phyloP scores from a whole-genome alignment of 192 early-diverging fungal species.

The Coemansia asiatica region DNA sequence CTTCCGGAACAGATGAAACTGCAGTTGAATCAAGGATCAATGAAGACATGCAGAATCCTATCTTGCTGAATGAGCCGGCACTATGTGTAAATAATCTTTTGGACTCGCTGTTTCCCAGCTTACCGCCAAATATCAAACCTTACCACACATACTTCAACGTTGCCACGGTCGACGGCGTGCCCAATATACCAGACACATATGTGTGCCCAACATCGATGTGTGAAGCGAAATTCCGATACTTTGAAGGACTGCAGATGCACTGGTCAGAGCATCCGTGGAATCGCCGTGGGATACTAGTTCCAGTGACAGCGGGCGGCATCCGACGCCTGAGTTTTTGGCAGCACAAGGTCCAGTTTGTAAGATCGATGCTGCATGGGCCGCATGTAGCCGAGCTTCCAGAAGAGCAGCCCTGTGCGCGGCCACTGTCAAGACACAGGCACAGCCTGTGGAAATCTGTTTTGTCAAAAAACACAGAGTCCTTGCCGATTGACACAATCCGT shows the following conservation, averaged over 20 bases:
- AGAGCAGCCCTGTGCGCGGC: not conserved
- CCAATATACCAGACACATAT: slow-evolving; percentile 24
- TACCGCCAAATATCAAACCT: slow-evolving; percentile 10
- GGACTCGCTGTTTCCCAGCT: slow-evolving; percentile 23
- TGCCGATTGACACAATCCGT: not conserved
- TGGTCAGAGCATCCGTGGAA: slow-evolving; percentile 46
- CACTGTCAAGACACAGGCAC: not conserved
- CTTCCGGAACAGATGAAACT: not conserved
- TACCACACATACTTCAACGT: slow-evolving; percentile 33
- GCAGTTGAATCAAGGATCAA: not conserved
- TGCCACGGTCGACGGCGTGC: slow-evolving; percentile 30
- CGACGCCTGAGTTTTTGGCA: slow-evolving; percentile 38
- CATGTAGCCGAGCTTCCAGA: not conserved
- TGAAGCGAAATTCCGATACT: slow-evolving; percentile 9
- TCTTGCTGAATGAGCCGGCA: not conserved
- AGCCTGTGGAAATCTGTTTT: not conserved
- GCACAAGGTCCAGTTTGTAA: slow-evolving; percentile 33
- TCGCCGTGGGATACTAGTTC: slow-evolving; percentile 27
- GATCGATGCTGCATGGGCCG: slow-evolving; percentile 30
- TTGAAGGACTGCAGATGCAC: slow-evolving; percentile 24
- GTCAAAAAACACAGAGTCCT: not conserved
- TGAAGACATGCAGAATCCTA: not conserved
- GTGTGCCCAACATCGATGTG: slow-evolving; percentile 36
- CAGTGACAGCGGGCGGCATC: slow-evolving; percentile 33
- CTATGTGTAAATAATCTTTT: slow-evolving; percentile 17